Percentiles rank a stretch among this genome's conserved stretches.
Conservation (phyloP, 345 rosid genomes). For the Anastatica hierochuntica region DNA sequence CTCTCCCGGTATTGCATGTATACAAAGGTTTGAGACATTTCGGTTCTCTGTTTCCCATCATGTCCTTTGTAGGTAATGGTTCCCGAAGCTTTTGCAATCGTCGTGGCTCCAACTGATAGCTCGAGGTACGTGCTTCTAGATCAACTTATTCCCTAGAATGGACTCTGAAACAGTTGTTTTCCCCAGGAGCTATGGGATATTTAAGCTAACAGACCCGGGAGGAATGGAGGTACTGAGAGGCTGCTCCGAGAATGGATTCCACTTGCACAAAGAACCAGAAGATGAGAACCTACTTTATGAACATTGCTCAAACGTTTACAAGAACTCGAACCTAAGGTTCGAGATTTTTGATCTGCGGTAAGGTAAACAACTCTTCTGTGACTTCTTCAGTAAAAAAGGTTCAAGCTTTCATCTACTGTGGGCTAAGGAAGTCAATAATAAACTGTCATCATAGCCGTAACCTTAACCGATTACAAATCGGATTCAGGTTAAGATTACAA, state of each 20-base stretch:
- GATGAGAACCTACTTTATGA: slow-evolving; percentile 62
- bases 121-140: slow-evolving; percentile 40
- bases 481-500: too few species aligned
- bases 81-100: slow-evolving; percentile 88
- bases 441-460: too few species aligned
- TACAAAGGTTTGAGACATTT: background rate
- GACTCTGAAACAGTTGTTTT: background rate
- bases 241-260: slow-evolving; percentile 67
- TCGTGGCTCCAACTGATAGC: slow-evolving; percentile 81
- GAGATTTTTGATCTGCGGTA: slow-evolving; percentile 84
- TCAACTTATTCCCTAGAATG: background rate
- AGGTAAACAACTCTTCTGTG: slow-evolving; percentile 11
- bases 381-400: background rate
- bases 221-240: slow-evolving; percentile 65
- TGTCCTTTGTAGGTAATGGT: slow-evolving; percentile 52
- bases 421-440: too few species aligned
- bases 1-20: background rate
- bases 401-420: too few species aligned
- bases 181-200: slow-evolving; percentile 58
- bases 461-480: too few species aligned
- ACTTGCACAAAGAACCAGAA: slow-evolving; percentile 58
- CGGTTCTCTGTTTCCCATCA: background rate
- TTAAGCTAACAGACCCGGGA: slow-evolving; percentile 58
- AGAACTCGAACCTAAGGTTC: slow-evolving; percentile 72
- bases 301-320: slow-evolving; percentile 71